Base-by-base conservation (phyloP, 75 land plant genomes). In the Picea sitchensis region DNA sequence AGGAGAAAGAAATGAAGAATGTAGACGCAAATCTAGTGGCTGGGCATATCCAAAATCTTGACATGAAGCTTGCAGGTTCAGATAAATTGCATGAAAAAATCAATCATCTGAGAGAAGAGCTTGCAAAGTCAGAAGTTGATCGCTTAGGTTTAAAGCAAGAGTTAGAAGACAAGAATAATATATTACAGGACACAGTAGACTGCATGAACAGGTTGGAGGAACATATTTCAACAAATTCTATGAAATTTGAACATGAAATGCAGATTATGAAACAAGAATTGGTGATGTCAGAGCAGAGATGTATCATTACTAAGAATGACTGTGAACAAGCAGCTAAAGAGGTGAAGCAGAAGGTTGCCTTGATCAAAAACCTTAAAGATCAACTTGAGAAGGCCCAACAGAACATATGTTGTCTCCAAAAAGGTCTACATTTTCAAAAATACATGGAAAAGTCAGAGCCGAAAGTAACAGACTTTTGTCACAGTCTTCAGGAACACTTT, bases 191-290 rank as follows among this genome's bases (percentile, higher is more conserved):
- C 3, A 80, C 82, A 71, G 75, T 47, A 18, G 58, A 62, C 58
- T 69, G 59, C 12, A 63, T 87, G 65, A 81, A 86, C 61, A 84
- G 80, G 72, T 77, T 88, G 14, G 90, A 88, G 59, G 83, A 77
- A 62, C 57, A 81, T 13, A 15, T 84, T 67, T 86, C 85, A 57
- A 81, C 82, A 20, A 60, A 41, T 47, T 62, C 78, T 60, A 14
- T 88, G 38, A 90, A 88, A 47, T 88, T 80, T 23, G 85, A 88
- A 62, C 84, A 82, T 81, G 92, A 91, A 83, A 86, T 91, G 65
- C 88, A 88, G 82, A 86, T 84, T 73, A 68, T 88, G 79, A 86
- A 76, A 80, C 85, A 88, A 65, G 88, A 91, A 59, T 60, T 86
- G 15, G 41, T 79, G 14, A 58, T 82, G 32, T 56, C 87, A 73